Conservation (phyloP, 352 stramenopile species). For the Pythium rhizo-oryzae region DNA sequence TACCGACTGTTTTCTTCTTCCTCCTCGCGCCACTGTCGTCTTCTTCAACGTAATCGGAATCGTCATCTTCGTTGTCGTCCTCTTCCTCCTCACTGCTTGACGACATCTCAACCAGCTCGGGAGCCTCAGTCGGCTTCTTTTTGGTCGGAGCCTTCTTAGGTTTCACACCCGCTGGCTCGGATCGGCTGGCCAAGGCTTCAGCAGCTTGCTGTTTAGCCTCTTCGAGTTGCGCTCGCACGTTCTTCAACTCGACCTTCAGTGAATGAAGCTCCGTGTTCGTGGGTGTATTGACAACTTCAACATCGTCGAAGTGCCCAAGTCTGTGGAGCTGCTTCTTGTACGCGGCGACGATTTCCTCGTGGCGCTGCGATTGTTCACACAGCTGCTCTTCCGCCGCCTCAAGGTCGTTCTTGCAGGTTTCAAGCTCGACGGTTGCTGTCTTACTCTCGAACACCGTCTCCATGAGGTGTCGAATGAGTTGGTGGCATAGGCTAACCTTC, state of each 20-base stretch:
- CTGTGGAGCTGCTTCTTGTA: conserved; percentile 36
- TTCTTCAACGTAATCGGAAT: conserved; percentile 74
- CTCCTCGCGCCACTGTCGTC: conserved; percentile 29
- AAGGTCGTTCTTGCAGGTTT: conserved; percentile 40
- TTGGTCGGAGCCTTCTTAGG: conserved; percentile 45
- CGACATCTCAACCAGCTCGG: conserved; percentile 49
- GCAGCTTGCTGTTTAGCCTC: conserved; percentile 8
- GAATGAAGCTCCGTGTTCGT: conserved; percentile 5
- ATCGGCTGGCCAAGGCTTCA: background rate
- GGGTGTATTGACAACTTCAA: background rate
- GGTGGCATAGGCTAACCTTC: conserved; percentile 44
- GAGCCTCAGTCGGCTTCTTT: conserved; percentile 37
- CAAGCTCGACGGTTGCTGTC: conserved; percentile 37
- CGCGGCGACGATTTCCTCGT: conserved; percentile 26
- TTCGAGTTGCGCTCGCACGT: conserved; percentile 27
- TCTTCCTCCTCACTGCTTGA: conserved; percentile 67
- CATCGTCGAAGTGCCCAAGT: conserved; percentile 20
- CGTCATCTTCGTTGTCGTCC: conserved; percentile 51
- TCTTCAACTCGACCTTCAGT: conserved; percentile 29
- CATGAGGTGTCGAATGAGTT: conserved; percentile 55
- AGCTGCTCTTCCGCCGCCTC: conserved; percentile 37
- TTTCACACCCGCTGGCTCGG: background rate
- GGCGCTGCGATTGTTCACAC: conserved; percentile 27
- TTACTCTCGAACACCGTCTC: conserved; percentile 46
- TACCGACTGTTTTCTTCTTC: conserved; percentile 12